Base-by-base conservation (phyloP, 345 rosid species). In the Eucalyptus pauciflora region DNA sequence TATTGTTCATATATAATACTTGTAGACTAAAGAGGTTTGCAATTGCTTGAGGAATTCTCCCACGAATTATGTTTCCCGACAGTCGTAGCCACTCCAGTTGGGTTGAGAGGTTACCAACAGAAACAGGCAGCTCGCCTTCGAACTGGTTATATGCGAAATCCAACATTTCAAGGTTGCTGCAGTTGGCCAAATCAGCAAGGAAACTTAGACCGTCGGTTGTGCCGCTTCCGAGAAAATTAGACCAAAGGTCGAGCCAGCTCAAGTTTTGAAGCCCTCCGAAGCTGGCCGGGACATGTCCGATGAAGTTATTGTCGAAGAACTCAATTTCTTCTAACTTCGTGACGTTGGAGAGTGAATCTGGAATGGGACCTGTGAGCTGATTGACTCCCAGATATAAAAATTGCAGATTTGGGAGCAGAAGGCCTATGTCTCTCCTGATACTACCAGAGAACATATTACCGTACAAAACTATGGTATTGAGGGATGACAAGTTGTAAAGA, bases 401-500 rank as follows among this genome's bases (percentile, higher is more conserved):
- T 43, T 86, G 51, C 79, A 90, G 86, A 60, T 87, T 87, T 7
- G 89, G 88, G 6, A 89, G 37, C 20, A 51, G 14, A 27, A 51
- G 83, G 45, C 86, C 86, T 54, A 89, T 86, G 12, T 88, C 88
- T 11, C 24, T 37, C 5, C 85, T 86, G 48, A 90, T 87, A 33
- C 22, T 60, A 14, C 92, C 92, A 1, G 33, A 83, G 29, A n/a
- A n/a, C n/a, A n/a, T n/a, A n/a, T n/a, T n/a, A n/a, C n/a, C n/a
- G n/a, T n/a, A n/a, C n/a, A n/a, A n/a, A n/a, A n/a, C n/a, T n/a
- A n/a, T 29, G 31, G 16, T 50, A 14, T 62, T 46, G 46, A 88
- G 80, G 8, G 86, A 88, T n/a, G 92, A 81, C 60, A 86, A 86
- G 85, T 89, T 90, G 89, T 88, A 90, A 5, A 90, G 41, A 25